A percentile compares a stretch with the other conserved stretches of the same genome.
Conservation (phyloP, 2,329 filamentous ascomycete species). For the Nannizziopsis arthrosporioides region DNA sequence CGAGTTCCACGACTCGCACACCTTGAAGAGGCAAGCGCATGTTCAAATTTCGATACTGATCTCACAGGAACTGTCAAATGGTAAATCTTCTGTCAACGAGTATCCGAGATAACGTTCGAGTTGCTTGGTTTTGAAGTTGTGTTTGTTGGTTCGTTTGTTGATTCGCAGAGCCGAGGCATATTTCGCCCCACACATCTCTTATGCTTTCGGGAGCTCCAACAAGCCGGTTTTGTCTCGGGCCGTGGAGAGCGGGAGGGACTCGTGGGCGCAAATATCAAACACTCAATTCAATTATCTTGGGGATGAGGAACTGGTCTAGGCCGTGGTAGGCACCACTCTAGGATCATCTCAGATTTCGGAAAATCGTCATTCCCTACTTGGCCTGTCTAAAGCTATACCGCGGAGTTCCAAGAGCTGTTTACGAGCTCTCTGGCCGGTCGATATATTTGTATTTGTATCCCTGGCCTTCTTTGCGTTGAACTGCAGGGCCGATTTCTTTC, state of each 20-base stretch:
- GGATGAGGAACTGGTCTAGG: background rate
- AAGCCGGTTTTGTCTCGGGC: background rate
- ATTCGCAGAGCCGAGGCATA: constrained; percentile 6
- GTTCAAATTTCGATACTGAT: no score
- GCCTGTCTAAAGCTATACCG: no score
- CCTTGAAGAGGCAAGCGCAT: constrained; percentile 17
- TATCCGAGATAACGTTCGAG: no score
- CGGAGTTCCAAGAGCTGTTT: background rate
- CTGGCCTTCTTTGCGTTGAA: constrained; percentile 20
- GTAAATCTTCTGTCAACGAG: no score
- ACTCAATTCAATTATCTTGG: no score
- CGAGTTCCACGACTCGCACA: constrained; percentile 21
- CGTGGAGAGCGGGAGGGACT: no score
- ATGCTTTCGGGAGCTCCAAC: background rate
- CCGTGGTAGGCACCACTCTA: no score
- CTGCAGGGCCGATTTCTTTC: constrained; percentile 27
- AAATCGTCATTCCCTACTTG: no score
- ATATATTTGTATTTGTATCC: constrained; percentile 33
- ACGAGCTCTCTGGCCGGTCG: constrained; percentile 12
- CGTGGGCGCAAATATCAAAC: background rate
- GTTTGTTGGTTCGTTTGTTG: no score
- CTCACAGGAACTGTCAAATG: no score
- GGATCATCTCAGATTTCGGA: no score
- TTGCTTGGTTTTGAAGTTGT: no score
- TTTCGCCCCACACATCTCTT: background rate